phyloP scores from a whole-genome alignment of 805 yeast genomes.

The Metschnikowia rubicola region DNA sequence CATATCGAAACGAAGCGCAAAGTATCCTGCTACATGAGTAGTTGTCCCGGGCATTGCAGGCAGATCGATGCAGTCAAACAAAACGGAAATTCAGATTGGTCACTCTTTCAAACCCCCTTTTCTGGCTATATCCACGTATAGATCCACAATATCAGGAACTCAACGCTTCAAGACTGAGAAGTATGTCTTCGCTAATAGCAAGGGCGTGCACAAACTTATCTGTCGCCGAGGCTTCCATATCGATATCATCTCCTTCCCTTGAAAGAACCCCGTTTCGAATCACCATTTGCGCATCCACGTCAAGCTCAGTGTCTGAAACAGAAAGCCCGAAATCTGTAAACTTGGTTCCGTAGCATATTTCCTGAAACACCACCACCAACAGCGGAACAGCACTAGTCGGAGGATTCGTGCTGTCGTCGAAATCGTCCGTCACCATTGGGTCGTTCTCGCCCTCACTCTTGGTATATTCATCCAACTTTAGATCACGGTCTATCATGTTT shows the following conservation, averaged over 20 bases:
- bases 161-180: conserved; percentile 18
- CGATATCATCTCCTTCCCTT: conserved; percentile 9
- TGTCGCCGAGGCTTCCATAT: conserved; percentile 21
- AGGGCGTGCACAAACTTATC: conserved; percentile 25
- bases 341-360: conserved; percentile 23
- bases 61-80: no score
- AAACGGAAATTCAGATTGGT: no score
- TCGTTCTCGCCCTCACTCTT: conserved; percentile 14
- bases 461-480: conserved; percentile 27
- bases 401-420: no score
- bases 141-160: no score
- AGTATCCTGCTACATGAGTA: no score
- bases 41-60: no score
- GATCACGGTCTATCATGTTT: conserved; percentile 8
- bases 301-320: neutral
- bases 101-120: no score
- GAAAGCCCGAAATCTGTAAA: conserved; percentile 16
- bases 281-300: conserved; percentile 20
- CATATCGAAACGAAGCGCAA: no score
- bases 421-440: neutral
- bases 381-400: neutral
- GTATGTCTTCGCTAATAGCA: conserved; percentile 31
- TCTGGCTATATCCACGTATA: no score
- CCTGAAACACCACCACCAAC: conserved; percentile 18
- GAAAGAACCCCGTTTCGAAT: conserved; percentile 29